These are phyloP conservation scores for Sporothrix pallida DNA, from an alignment of 2,329 filamentous ascomycete species.

Conservation along the genomic window DNA sequence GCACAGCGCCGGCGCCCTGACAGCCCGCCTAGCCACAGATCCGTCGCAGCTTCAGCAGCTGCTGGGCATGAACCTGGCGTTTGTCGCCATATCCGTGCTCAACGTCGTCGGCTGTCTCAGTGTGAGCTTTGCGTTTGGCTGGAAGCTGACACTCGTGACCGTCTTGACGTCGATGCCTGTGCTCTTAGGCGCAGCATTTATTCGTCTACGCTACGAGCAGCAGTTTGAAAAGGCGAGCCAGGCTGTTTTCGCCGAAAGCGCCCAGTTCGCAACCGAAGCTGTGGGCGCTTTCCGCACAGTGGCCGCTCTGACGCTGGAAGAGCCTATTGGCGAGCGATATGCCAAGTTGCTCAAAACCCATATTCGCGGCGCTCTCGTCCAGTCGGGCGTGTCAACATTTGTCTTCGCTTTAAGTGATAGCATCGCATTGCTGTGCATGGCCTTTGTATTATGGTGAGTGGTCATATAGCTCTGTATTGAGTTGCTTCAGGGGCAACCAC, in stretches of 20 bases:
- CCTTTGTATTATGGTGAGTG: constrained; percentile 63
- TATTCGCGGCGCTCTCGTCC: constrained; percentile 63
- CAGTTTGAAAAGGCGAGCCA: constrained; percentile 70
- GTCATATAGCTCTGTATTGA: background rate
- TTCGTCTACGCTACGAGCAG: constrained; percentile 63
- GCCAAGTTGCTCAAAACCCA: constrained; percentile 63
- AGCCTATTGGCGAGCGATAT: constrained; percentile 68
- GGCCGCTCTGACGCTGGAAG: constrained; percentile 71
- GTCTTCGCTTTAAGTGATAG: constrained; percentile 74
- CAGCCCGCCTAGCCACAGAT: constrained; percentile 61
- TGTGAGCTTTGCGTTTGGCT: constrained; percentile 74
- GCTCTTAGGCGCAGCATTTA: constrained; percentile 55
- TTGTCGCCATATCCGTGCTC: constrained; percentile 67
- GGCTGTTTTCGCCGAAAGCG: constrained; percentile 71
- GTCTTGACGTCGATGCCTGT: constrained; percentile 63
- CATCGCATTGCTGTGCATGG: constrained; percentile 66
- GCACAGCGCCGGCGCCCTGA: constrained; percentile 65
- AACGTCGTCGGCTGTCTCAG: constrained; percentile 67
- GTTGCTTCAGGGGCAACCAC: background rate
- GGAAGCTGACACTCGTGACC: constrained; percentile 75
- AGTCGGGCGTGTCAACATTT: constrained; percentile 66
- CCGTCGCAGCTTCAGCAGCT: constrained; percentile 67
- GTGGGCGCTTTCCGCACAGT: constrained; percentile 78
- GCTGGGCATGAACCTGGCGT: constrained; percentile 66
- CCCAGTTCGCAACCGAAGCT: constrained; percentile 75